Percentiles rank a stretch among this genome's conserved stretches.
Conservation (phyloP, 2,329 filamentous ascomycete genomes). For the Exserohilum rostratum region DNA sequence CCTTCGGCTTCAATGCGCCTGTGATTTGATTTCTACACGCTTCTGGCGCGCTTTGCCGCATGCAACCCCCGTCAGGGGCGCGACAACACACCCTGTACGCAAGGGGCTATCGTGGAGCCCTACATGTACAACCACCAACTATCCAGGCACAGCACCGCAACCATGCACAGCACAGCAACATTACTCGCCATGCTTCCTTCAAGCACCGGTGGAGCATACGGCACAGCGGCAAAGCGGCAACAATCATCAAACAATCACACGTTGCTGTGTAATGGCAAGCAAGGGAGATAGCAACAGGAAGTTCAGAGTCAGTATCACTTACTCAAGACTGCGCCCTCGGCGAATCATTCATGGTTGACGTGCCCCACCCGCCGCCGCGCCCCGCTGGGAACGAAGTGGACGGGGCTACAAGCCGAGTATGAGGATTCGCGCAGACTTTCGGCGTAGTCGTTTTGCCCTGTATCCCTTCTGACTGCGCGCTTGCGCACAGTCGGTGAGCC, state of each 20-base stretch:
- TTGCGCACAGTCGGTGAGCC: conserved; percentile 8
- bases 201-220: background rate
- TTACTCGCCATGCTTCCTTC: background rate
- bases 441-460: conserved; percentile 5
- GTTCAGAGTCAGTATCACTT: conserved; percentile 4
- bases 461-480: conserved; percentile 2
- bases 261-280: background rate
- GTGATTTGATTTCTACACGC: background rate
- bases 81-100: background rate
- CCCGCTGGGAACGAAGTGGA: background rate
- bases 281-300: background rate
- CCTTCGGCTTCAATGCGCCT: background rate
- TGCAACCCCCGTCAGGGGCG: background rate
- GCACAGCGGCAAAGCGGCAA: no score
- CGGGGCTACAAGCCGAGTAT: conserved; percentile 6
- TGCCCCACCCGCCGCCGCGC: conserved; percentile 4
- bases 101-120: conserved; percentile 2
- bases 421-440: conserved; percentile 10
- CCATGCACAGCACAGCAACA: no score
- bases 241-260: no score
- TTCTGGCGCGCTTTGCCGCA: background rate
- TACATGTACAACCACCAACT: no score
- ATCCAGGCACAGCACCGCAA: no score
- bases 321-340: background rate
- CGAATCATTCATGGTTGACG: background rate